Base-by-base conservation (phyloP, 441 rosid genomes). In the Eutrema salsugineum region DNA sequence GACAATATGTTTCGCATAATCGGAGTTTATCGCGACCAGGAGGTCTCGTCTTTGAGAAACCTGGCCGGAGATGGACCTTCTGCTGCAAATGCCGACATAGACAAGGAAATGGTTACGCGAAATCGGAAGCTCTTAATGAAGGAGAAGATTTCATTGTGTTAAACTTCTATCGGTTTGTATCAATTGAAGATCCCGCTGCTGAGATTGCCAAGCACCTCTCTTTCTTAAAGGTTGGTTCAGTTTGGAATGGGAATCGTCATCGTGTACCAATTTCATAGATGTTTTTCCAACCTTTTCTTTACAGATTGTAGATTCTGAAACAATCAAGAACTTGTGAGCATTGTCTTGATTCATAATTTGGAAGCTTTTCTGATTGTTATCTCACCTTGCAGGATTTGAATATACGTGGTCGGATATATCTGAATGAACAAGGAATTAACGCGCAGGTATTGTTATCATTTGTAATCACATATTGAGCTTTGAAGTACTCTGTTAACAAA, bases 381-480 rank as follows among this genome's bases (percentile, higher is more conserved):
- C 47, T 56, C 0, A 40, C 16, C 14, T 38, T 64, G 17, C 79
- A 88, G 94, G 91, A 70, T 72, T 84, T 80, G 64, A 86, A 93
- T 77, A 80, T 91, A 65, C 89, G 42, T 66, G 98, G 98, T 54
- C 83, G 97, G 55, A 82, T 93, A 55, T 88, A 93, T 78, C 72
- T 93, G 69, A 91, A 83, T 69, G 96, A 84, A 76, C 97, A 89
- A 87, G 98, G 98, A 68, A 88, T 93, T 50, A 93, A 93, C 78
- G 96, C 96, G 2, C 97, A 93, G 97, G 98, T 93, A 76, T 16
- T n/a, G 14, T 64, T 60, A 46, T 73, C 70, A 50, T 51, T 35
- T 70, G 6, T 28, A 51, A 43, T 35, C 6, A 58, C 19, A 3
- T 6, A 24, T 28, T 32, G 50, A 48, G 62, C 28, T 62, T 75